Percentiles rank a stretch among this genome's conserved stretches.
phyloP scores from a whole-genome alignment of 257 asterid species.

The Ophiorrhiza pumila region DNA sequence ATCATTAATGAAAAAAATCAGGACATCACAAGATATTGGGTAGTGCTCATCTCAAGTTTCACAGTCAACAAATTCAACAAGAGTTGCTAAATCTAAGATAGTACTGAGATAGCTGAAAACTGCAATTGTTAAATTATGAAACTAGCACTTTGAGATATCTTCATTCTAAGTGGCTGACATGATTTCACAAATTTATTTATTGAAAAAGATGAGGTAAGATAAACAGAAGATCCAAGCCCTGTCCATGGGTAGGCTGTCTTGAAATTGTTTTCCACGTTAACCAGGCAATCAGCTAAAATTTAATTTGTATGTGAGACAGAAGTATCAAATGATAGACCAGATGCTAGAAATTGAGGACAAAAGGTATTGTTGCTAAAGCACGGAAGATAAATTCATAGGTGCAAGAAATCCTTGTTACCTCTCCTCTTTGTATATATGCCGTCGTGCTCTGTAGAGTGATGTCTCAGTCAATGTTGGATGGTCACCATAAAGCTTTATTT shows the following conservation, averaged over 20 bases:
- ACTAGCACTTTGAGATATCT: not conserved
- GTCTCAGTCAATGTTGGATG: conserved; percentile 81
- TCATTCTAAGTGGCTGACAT: not conserved
- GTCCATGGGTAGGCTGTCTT: not conserved
- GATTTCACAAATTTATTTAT: not conserved
- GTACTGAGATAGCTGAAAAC: not conserved
- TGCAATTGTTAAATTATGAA: not conserved
- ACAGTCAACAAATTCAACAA: not conserved
- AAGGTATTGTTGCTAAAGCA: not conserved
- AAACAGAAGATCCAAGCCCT: no score
- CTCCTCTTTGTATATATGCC: conserved; percentile 83
- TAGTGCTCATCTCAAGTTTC: not conserved
- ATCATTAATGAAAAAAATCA: not conserved
- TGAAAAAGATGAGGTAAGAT: not conserved
- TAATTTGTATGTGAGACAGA: not conserved
- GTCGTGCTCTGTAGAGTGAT: conserved; percentile 79
- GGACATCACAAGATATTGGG: not conserved
- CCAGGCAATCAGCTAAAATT: not conserved
- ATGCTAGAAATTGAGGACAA: not conserved
- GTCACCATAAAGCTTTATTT: conserved; percentile 85
- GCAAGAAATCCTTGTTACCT: conserved; percentile 37
- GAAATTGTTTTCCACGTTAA: not conserved
- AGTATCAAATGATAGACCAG: not conserved
- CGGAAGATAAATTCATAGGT: not conserved
- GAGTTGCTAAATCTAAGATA: not conserved